Evolutionary conservation across 306 rosid species (phyloP), one percentile per base, ranked within the genome.

Genomic region (Rubus parviflorus): DNA sequence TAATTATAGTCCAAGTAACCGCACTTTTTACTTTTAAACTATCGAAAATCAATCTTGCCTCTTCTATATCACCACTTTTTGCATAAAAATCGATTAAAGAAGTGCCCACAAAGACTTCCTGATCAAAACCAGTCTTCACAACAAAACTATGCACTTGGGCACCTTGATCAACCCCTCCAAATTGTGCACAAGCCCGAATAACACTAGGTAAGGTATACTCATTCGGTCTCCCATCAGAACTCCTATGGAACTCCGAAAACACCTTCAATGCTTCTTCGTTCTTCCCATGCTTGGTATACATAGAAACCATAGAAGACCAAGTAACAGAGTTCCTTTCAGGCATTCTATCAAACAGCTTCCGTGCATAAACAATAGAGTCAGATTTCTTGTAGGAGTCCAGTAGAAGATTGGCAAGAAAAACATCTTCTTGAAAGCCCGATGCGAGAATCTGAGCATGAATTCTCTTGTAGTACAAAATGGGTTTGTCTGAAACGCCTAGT

Each of bases 231-330:
- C 86, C 84, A 47, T 60, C 52, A 45, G 86, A 84, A 81, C 9
- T 4, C 13, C 25, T 19, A 19, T 7, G 12, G 1, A 3, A 0
- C 60, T 62, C 74, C 15, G 71, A 77, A 81, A 93, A 93, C 70
- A 85, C 62, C 43, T 47, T 15, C 85, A 89, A 81, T 43, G 97
- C 97, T 65, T 89, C 85, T 79, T 78, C 71, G 40, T 52, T 76
- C 58, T 41, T 79, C 41, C 86, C 76, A 71, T 83, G 89, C 47
- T 79, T 86, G 82, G 89, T 80, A 75, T 89, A 88, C 92, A 88
- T 88, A 30, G 98, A 93, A 87, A 93, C 84, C 89, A 84, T 72
- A 0, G 97, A 84, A 71, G 97, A 89, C 98, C 97, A 89, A 82
- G 96, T 81, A 67, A 91, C 81, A 6, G 85, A 77, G 76, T 91